Conservation (phyloP, 2,329 filamentous ascomycete species). For the Thyridium curvatum region DNA sequence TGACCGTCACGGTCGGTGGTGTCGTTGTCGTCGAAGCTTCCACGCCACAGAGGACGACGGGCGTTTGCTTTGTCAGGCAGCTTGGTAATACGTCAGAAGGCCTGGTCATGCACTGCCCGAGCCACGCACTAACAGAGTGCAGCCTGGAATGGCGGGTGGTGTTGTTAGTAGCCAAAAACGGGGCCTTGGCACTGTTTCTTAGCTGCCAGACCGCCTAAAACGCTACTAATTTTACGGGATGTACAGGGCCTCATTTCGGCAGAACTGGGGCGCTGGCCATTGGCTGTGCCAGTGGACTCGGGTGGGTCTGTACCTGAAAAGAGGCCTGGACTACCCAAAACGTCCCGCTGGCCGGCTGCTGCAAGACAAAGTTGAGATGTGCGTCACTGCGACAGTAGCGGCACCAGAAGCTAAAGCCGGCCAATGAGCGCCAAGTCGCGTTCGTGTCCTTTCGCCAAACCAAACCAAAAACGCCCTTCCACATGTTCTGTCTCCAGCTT, state of each 20-base stretch:
- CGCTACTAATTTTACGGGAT: neutral
- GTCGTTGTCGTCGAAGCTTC: too few relatives aligned
- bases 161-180: too few relatives aligned
- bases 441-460: slow-evolving; percentile 35
- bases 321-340: too few relatives aligned
- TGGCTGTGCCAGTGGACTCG: neutral
- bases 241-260: neutral
- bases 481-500: neutral
- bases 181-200: too few relatives aligned
- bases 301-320: slow-evolving; percentile 2
- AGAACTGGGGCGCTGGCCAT: neutral
- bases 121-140: too few relatives aligned
- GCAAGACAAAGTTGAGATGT: too few relatives aligned
- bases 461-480: neutral
- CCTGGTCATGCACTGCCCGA: too few relatives aligned
- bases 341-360: too few relatives aligned
- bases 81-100: slow-evolving; percentile 35
- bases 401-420: too few relatives aligned
- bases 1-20: too few relatives aligned
- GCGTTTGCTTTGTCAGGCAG: slow-evolving; percentile 22
- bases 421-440: slow-evolving; percentile 32
- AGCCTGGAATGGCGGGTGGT: too few relatives aligned
- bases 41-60: neutral
- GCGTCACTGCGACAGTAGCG: slow-evolving; percentile 2
- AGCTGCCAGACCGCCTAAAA: neutral